Percentiles rank a stretch among this genome's conserved stretches.
Evolutionary conservation across 228 moss, liverwort and hornwort genomes (phyloP).

Genomic region (Sphagnum magellanicum): DNA sequence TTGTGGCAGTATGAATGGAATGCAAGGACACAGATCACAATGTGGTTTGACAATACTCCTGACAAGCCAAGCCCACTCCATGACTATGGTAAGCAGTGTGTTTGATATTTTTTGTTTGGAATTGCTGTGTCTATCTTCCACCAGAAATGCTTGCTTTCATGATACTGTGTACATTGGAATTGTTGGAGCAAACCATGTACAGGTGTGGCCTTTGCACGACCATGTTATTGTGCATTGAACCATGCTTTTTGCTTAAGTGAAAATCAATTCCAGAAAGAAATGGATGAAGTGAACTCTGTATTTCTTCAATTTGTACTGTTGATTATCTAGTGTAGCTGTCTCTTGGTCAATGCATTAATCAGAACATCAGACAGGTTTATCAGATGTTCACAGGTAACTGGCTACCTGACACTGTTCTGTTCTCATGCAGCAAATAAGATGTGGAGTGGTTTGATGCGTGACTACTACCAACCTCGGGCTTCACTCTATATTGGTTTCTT

Average conservation of each 20-base stretch:
- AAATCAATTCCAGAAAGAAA: no score
- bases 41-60: slow-evolving; percentile 93
- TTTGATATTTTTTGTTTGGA: neutral
- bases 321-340: no score
- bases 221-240: no score
- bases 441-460: slow-evolving; percentile 88
- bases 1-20: slow-evolving; percentile 86
- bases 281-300: no score
- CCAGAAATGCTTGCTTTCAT: no score
- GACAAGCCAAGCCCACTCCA: slow-evolving; percentile 74
- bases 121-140: no score
- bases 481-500: slow-evolving; percentile 51
- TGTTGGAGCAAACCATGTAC: no score
- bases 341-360: no score
- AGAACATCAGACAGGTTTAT: no score
- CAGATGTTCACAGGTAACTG: neutral
- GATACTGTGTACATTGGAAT: no score
- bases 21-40: slow-evolving; percentile 89
- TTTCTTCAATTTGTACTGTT: neutral
- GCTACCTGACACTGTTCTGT: neutral
- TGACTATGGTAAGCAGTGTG: slow-evolving; percentile 55
- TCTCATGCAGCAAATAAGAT: slow-evolving; percentile 71
- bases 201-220: no score
- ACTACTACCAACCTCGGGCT: slow-evolving; percentile 79
- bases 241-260: no score